Conservation (phyloP, 257 asterid genomes). For the Nicotiana benthamiana region DNA sequence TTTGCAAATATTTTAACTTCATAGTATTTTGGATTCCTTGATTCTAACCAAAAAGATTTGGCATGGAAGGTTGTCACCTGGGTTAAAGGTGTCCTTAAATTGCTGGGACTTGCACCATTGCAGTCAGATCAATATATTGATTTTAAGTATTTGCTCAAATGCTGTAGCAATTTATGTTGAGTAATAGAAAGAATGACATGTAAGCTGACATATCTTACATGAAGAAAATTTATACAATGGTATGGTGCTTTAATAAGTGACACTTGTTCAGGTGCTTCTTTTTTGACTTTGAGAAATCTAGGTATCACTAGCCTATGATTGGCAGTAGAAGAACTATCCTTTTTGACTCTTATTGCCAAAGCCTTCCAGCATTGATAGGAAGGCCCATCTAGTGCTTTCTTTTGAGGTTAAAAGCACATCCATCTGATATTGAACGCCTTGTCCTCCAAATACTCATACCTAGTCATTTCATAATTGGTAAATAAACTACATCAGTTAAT, state of each 20-base stretch:
- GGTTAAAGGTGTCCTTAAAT: background rate
- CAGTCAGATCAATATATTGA: background rate
- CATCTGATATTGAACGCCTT: background rate
- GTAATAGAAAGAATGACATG: conserved; percentile 1
- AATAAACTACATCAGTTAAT: background rate
- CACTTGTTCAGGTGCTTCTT: too few relatives aligned
- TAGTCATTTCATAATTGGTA: background rate
- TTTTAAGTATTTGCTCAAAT: background rate
- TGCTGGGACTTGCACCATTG: background rate
- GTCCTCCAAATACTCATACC: background rate
- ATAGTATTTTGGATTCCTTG: background rate
- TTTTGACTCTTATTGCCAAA: background rate
- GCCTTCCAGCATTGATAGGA: background rate
- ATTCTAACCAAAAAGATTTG: background rate
- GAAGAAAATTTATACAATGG: too few relatives aligned
- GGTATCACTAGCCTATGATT: too few relatives aligned
- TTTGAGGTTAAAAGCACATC: background rate
- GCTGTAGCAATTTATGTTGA: background rate
- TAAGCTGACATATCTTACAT: too few relatives aligned
- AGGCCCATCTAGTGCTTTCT: background rate
- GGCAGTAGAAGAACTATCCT: too few relatives aligned
- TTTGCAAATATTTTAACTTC: background rate
- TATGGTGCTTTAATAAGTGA: too few relatives aligned
- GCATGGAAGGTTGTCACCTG: background rate
- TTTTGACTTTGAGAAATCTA: too few relatives aligned